These are phyloP conservation scores for Tuctoria greenei DNA, from an alignment of 176 grass and related monocot species.

Conservation along the genomic window DNA sequence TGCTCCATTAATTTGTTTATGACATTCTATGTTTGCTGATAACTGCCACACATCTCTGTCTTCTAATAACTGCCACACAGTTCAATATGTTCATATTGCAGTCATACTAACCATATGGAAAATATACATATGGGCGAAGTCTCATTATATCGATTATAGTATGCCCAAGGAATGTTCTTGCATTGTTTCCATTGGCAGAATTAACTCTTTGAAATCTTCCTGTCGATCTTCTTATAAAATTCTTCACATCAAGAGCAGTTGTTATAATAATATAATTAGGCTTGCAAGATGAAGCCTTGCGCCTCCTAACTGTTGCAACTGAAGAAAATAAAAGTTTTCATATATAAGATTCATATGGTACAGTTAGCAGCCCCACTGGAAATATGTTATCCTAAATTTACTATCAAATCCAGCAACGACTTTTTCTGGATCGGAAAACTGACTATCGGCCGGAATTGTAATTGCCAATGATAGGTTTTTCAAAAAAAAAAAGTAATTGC, in stretches of 20 bases:
- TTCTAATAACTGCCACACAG: too few species aligned
- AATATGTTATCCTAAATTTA: not conserved
- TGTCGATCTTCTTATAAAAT: conserved; percentile 2
- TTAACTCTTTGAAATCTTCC: not conserved
- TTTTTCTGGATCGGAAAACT: not conserved
- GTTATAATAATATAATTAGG: conserved; percentile 1
- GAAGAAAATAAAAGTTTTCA: conserved; percentile 3
- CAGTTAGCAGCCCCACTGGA: not conserved
- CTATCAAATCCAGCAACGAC: not conserved
- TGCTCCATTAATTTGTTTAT: conserved; percentile 42
- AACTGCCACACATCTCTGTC: conserved; percentile 20
- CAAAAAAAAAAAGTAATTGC: too few species aligned
- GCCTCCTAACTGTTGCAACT: not conserved
- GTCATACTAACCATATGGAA: too few species aligned
- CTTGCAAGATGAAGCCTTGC: not conserved
- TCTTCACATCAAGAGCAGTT: not conserved
- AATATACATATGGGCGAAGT: too few species aligned
- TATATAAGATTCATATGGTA: not conserved
- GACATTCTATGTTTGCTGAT: conserved; percentile 49
- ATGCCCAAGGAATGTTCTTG: conserved; percentile 2
- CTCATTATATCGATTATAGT: too few species aligned
- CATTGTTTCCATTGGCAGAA: conserved; percentile 23
- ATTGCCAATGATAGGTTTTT: too few species aligned
- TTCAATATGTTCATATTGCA: conserved; percentile 1
- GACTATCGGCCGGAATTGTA: not conserved